Base-by-base conservation (phyloP, 257 asterid genomes). In the Nicotiana knightiana region DNA sequence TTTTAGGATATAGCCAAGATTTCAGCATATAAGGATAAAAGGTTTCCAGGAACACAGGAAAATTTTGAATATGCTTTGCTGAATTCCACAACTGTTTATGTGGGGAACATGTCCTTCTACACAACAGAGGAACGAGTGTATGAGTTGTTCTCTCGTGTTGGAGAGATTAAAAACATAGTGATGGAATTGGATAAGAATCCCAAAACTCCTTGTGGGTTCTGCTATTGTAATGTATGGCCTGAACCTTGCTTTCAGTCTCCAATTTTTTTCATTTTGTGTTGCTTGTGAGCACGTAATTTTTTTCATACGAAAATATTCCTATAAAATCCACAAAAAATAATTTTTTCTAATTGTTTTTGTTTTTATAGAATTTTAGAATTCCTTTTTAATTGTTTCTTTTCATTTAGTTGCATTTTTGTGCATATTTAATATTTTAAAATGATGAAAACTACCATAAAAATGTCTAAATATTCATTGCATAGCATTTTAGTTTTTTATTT, bases 151-250 rank as follows among this genome's bases (percentile, higher is more conserved):
- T 84, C 95, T 6, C 90, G 98, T 46, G 92, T 98, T 11, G 99
- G 99, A 57, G 99, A 95, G 91, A 86, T 95, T 77, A 95, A 92
- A 80, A 92, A 90, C 93, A 93, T 93, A 64, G 83, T 88, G 85
- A 93, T 95, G 99, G 99, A 98, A 77, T 87, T 95, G 90, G 99
- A 95, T 81, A 95, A 95, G 88, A 95, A 95, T 83, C 83, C 84
- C 58, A 95, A 92, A 86, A 95, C 99, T 46, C 97, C 99, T 9
- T 95, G 99, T 85, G 99, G 99, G 57, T 95, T 95, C 93, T 95
- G 98, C 88, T 95, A 21, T 95, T 81, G 87, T 93, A 76, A 43
- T 92, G 99, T 95, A 84, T 89, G 92, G 39, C 57, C 61, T 26
- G 62, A n/a, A 55, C 16, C 64, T 81, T 13, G 79, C n/a, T n/a